A percentile compares a stretch with the other conserved stretches of the same genome.
Evolutionary conservation across 495 filamentous ascomycete species (phyloP).

Genomic region (Daldinia caldariorum): DNA sequence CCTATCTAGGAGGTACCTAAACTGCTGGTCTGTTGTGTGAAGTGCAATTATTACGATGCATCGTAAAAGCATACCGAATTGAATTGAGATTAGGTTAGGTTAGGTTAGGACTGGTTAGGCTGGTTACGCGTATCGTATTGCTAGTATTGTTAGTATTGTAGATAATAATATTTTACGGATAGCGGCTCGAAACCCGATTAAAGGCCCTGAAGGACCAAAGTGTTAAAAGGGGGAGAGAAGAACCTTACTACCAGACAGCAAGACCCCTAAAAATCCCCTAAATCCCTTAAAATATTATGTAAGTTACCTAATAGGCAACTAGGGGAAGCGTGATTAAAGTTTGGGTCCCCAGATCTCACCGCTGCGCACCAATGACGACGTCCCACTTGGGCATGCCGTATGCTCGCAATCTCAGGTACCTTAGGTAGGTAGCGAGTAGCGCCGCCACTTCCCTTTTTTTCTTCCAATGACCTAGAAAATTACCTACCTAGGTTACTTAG

Average conservation of each 20-base stretch:
- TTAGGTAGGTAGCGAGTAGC: conserved; percentile 10
- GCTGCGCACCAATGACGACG: conserved; percentile 43
- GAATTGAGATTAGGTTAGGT: no score
- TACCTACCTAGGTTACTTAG: not conserved
- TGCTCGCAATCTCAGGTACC: conserved; percentile 32
- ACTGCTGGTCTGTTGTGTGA: no score
- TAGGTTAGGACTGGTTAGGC: no score
- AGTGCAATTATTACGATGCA: no score
- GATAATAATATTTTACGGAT: no score
- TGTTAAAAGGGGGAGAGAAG: not conserved
- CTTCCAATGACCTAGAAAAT: conserved; percentile 6
- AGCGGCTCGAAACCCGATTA: no score
- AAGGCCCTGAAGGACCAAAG: no score
- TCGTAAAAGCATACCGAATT: no score
- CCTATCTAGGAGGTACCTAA: not conserved
- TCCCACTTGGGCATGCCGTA: conserved; percentile 41
- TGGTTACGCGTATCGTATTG: no score
- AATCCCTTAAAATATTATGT: not conserved
- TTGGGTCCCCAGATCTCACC: conserved; percentile 39
- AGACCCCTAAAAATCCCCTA: not conserved
- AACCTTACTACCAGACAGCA: not conserved
- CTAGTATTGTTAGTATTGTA: no score
- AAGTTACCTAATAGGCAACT: not conserved
- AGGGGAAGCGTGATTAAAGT: conserved; percentile 34
- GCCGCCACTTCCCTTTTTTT: conserved; percentile 32